Base-by-base conservation (phyloP, 345 rosid species). In the Citropsis articulata region DNA sequence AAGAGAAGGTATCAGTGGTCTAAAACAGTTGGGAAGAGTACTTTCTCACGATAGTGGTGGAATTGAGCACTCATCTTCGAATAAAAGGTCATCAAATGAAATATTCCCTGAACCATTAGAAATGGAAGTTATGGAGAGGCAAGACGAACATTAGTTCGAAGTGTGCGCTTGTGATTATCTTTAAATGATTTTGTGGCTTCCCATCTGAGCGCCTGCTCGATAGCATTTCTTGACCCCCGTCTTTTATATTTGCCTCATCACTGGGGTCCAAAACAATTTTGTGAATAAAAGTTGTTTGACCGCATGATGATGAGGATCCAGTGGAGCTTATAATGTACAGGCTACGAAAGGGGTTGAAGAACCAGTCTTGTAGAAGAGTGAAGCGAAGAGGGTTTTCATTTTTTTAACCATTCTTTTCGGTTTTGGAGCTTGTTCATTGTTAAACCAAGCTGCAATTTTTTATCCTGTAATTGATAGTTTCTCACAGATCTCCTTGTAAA, bases 11-110 rank as follows among this genome's bases (percentile, higher is more conserved):
- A 30, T 61, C 22, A 72, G 84, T 72, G 84, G 88, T 55, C 76
- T 87, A 3, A 88, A 83, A 80, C 89, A 83, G 69, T 75, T 89
- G 16, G 89, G 86, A 66, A 83, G 91, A 78, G 80, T 88, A 38
- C 86, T 88, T 38, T 90, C 94, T 56, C 88, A 86, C 70, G 86
- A 90, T 40, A 87, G 95, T 24, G 83, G 90, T 2, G 86, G 87
- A 69, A 85, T 83, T 14, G 92, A 87, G 56, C 87, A 80, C 81
- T 90, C 96, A 5, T 86, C 89, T 14, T 89, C 91, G 5, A 75
- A 71, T 61, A 90, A 88, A 78, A 84, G 91, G 85, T 79, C 73
- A 50, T 90, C 96, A 9, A 87, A 74, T 71, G 93, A 91, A 78
- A 86, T 89, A 60, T 89, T 83, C 77, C 96, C 93, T 0, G 92